Base-by-base conservation (phyloP, 176 grass and related monocot genomes). In the Musa acuminata region DNA sequence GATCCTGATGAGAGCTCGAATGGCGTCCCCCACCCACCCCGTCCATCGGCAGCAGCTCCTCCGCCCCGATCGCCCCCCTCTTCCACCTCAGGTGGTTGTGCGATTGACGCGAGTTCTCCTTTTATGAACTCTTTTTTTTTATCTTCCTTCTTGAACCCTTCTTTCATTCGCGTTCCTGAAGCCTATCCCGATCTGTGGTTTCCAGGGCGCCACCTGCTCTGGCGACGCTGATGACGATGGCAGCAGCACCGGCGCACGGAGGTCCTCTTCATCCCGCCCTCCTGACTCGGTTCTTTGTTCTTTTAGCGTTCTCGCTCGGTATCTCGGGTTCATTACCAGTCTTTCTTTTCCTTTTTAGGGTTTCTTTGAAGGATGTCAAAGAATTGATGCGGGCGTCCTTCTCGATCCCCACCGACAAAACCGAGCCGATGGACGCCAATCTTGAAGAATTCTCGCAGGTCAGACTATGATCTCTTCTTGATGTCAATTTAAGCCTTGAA, bases 1-100 rank as follows among this genome's bases (percentile, higher is more conserved):
- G 48, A 82, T 92, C 74, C 84, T 96, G 65, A 84, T 96, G 84
- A 85, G 92, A 78, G 84, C 87, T 58, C 81, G 92, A 27, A 96
- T 96, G 87, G 67, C 79, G 84, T 58, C 57, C 52, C 24, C 49
- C 64, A 53, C 13, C 77, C 17, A 52, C 55, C 65, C 62, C 69
- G 23, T 20, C 20, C 55, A 26, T 20, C 75, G 62, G 19, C 72
- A 73, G 12, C 76, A 72, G 60, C 21, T 79, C 72, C 64, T 55
- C 81, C 29, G 77, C 13, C 50, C 75, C 19, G 85, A 54, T 59
- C 73, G 17, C 10, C 17, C 27, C 11, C 29, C 80, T 72, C n/a
- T 49, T 75, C 51, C 58, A 2, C 53, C 55, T 0, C 64, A 69
- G 20, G 77, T 78, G 48, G 35, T 43, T 43, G 35, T 43, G 35